Evolutionary conservation across 129 eudicot species (phyloP).

Genomic region (Escallonia rubra): DNA sequence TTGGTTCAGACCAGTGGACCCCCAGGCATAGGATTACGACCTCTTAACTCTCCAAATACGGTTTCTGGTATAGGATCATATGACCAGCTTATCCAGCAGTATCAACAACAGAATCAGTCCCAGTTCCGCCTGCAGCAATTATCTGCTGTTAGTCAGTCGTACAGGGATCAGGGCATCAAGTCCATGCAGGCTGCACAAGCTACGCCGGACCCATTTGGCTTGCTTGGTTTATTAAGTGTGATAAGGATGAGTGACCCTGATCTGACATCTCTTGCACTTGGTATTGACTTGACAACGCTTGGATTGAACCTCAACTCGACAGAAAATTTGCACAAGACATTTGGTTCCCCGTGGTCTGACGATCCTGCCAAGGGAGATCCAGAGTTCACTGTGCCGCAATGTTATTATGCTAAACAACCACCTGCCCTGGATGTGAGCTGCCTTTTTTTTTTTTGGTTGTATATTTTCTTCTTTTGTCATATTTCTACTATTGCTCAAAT

Average conservation of each 20-base stretch:
- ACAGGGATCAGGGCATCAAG: slow-evolving; percentile 69
- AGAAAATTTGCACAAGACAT: slow-evolving; percentile 73
- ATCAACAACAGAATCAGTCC: slow-evolving; percentile 69
- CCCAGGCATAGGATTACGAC: slow-evolving; percentile 68
- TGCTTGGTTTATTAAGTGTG: slow-evolving; percentile 81
- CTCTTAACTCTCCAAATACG: slow-evolving; percentile 52
- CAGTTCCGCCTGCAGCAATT: slow-evolving; percentile 71
- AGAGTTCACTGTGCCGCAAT: slow-evolving; percentile 69
- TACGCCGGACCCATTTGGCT: slow-evolving; percentile 64
- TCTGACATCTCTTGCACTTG: slow-evolving; percentile 81
- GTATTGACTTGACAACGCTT: slow-evolving; percentile 75
- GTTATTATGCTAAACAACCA: slow-evolving; percentile 71
- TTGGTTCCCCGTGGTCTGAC: slow-evolving; percentile 93
- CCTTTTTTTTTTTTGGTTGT: not conserved
- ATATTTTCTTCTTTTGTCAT: not conserved
- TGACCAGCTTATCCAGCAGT: slow-evolving; percentile 89
- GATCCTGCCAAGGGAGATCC: slow-evolving; percentile 86
- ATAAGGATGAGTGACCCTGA: slow-evolving; percentile 92
- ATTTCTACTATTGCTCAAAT: slow-evolving; percentile 12
- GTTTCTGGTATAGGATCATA: slow-evolving; percentile 67
- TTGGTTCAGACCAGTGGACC: slow-evolving; percentile 63
- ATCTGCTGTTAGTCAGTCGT: slow-evolving; percentile 47
- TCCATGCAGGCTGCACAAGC: slow-evolving; percentile 52
- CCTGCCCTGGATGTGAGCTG: slow-evolving; percentile 64
- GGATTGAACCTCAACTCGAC: slow-evolving; percentile 80